These are phyloP conservation scores for Thermochaetoides thermophila DNA, from an alignment of 495 filamentous ascomycete species.

Conservation along the genomic window DNA sequence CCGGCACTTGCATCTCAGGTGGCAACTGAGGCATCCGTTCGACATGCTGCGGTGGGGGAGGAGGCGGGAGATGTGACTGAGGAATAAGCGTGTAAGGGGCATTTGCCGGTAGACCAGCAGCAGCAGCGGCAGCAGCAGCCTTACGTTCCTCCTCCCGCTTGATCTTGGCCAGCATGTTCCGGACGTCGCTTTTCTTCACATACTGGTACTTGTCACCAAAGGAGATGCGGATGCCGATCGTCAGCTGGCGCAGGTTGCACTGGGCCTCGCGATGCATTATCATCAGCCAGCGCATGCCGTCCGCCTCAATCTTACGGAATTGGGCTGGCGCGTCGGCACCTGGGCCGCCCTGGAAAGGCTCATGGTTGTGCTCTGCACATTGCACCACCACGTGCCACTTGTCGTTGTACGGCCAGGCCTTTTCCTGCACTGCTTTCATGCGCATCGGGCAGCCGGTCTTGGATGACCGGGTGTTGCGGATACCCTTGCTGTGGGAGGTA, in stretches of 20 bases:
- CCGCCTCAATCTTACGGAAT: conserved; percentile 23
- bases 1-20: conserved; percentile 18
- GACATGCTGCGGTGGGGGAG: conserved; percentile 9
- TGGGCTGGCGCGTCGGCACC: conserved; percentile 17
- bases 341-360: conserved; percentile 21
- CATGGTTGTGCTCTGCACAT: conserved; percentile 23
- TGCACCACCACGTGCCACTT: conserved; percentile 23
- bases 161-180: conserved; percentile 22
- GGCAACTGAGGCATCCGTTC: conserved; percentile 18
- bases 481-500: conserved; percentile 18
- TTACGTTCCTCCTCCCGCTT: conserved; percentile 21
- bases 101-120: conserved; percentile 13
- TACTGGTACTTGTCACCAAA: conserved; percentile 27
- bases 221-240: conserved; percentile 20
- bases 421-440: conserved; percentile 21
- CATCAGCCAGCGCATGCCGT: conserved; percentile 21
- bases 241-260: conserved; percentile 19
- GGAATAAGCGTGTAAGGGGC: conserved; percentile 17
- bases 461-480: conserved; percentile 15
- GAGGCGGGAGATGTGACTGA: conserved; percentile 15
- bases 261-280: conserved; percentile 24
- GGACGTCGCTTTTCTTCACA: conserved; percentile 21
- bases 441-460: conserved; percentile 24
- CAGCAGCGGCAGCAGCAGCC: conserved; percentile 9
- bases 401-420: conserved; percentile 21